phyloP scores from a whole-genome alignment of 306 rosid species.

The Cucurbita maxima region DNA sequence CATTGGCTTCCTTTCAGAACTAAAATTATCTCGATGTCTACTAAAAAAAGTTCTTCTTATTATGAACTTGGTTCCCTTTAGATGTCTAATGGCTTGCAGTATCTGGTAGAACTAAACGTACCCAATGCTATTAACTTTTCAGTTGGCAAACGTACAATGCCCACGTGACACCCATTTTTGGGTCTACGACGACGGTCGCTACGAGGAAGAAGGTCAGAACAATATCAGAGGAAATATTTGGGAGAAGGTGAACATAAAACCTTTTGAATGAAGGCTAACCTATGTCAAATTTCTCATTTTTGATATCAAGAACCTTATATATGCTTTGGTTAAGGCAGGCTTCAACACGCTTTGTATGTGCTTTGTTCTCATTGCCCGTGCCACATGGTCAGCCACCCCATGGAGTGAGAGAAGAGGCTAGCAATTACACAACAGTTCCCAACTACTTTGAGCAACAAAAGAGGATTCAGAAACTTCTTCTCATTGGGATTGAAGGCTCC shows the following conservation, averaged over 20 bases:
- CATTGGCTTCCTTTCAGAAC: background rate
- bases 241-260: constrained; percentile 55
- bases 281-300: constrained; percentile 5
- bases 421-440: constrained; percentile 67
- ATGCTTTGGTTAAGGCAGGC: constrained; percentile 54
- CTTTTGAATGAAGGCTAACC: constrained; percentile 8
- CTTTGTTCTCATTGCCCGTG: constrained; percentile 73
- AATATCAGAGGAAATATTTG: constrained; percentile 96
- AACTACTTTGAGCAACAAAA: constrained; percentile 81
- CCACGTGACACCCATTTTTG: constrained; percentile 99
- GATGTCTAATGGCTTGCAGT: background rate
- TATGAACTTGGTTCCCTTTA: background rate
- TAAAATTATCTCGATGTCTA: background rate
- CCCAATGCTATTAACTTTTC: constrained; percentile 16
- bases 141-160: constrained; percentile 97
- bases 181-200: constrained; percentile 98
- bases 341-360: constrained; percentile 59
- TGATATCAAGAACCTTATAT: constrained; percentile 6
- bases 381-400: constrained; percentile 66
- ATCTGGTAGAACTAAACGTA: background rate
- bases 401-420: constrained; percentile 64
- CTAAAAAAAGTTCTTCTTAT: background rate
- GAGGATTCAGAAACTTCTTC: constrained; percentile 76
- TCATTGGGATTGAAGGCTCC: constrained; percentile 83
- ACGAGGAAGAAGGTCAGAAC: constrained; percentile 99